A percentile compares a stretch with the other conserved stretches of the same genome.
These are phyloP conservation scores for Phanerodontia chrysosporium DNA, from an alignment of 768 basidiomycete species.

Conservation along the genomic window DNA sequence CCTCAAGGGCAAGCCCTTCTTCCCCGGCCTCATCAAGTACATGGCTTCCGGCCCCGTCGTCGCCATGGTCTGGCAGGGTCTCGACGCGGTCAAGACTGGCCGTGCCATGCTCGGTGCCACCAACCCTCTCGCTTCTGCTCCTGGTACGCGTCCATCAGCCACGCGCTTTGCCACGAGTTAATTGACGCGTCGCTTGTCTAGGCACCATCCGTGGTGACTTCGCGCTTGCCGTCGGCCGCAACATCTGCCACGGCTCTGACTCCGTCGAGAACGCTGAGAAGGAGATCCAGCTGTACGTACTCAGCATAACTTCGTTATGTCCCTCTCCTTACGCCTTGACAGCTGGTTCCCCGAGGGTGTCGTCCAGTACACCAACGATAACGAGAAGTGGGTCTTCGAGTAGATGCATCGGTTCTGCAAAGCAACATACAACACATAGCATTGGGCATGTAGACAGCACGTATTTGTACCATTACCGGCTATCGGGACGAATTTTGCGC, in stretches of 20 bases:
- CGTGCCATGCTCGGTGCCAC: conserved; percentile 95
- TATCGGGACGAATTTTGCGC: conserved; percentile 6
- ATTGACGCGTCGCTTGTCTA: conserved; percentile 24
- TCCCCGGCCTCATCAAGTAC: conserved; percentile 94
- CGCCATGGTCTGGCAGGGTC: conserved; percentile 93
- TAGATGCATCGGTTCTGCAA: conserved; percentile 30
- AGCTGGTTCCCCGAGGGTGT: conserved; percentile 93
- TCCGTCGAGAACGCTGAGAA: conserved; percentile 87
- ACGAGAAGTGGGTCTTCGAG: conserved; percentile 79
- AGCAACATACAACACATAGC: conserved; percentile 2
- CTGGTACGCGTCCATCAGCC: conserved; percentile 49
- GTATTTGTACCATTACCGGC: conserved; percentile 12
- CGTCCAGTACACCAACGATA: conserved; percentile 61
- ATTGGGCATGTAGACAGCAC: conserved; percentile 5
- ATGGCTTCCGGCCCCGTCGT: conserved; percentile 96
- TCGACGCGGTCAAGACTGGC: conserved; percentile 92
- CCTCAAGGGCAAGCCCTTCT: conserved; percentile 92
- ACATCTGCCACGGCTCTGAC: conserved; percentile 91
- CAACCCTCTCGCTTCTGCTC: conserved; percentile 87
- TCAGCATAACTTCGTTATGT: too few species aligned
- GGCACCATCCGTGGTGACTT: conserved; percentile 96
- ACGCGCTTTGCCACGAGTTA: neutral
- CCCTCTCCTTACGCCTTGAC: neutral
- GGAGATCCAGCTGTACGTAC: conserved; percentile 84
- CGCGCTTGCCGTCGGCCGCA: conserved; percentile 90